Conservation (phyloP, 805 yeast species). For the Candida silvatica region DNA sequence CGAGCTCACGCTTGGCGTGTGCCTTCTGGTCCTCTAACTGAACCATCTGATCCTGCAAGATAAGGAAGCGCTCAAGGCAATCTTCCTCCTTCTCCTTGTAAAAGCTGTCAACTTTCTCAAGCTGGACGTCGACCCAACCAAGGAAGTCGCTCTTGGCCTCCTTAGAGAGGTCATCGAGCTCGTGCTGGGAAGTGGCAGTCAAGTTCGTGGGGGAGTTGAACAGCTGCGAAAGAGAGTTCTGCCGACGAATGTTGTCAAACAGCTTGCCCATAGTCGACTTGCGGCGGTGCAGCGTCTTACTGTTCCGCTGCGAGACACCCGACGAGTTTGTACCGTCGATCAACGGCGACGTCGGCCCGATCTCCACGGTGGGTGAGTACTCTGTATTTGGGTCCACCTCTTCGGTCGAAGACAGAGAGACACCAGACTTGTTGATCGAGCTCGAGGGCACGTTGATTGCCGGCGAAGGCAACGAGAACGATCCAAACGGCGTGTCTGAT, state of each 20-base stretch:
- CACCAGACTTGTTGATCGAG: neutral
- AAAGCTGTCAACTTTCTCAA: slow-evolving; percentile 51
- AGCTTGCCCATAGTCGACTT: slow-evolving; percentile 17
- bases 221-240: slow-evolving; percentile 6
- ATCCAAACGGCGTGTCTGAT: no score
- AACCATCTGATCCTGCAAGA: slow-evolving; percentile 61
- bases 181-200: slow-evolving; percentile 9
- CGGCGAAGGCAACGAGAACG: slow-evolving; percentile 1
- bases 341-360: no score
- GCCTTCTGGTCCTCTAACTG: slow-evolving; percentile 49
- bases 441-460: neutral
- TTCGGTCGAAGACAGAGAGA: neutral
- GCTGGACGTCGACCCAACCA: slow-evolving; percentile 60
- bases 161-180: slow-evolving; percentile 23
- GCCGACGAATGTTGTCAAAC: slow-evolving; percentile 5
- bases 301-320: no score
- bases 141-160: slow-evolving; percentile 41
- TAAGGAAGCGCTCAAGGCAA: slow-evolving; percentile 46
- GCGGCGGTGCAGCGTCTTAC: no score
- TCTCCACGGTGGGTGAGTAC: neutral
- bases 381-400: neutral
- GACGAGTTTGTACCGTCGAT: no score
- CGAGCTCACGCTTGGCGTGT: slow-evolving; percentile 10
- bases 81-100: slow-evolving; percentile 53
- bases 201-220: neutral